These are phyloP conservation scores for Edaphochlamys debaryana DNA, from an alignment of 139 green algal species.

Conservation along the genomic window DNA sequence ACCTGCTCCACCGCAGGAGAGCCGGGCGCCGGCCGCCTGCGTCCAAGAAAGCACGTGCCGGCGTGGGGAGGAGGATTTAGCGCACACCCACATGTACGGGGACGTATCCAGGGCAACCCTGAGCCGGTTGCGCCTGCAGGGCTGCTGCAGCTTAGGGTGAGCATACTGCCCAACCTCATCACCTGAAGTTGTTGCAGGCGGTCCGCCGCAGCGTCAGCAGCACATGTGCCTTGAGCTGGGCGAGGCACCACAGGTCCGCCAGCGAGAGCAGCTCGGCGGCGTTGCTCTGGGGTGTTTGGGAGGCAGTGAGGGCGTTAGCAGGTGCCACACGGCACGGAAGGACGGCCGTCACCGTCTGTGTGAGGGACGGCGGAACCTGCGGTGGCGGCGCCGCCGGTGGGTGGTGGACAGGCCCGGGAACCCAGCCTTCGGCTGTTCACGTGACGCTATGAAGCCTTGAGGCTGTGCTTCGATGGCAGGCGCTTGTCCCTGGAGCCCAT, in stretches of 20 bases:
- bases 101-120: no score
- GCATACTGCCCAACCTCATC: no score
- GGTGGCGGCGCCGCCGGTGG: no score
- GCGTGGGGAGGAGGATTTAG: no score
- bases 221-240: neutral
- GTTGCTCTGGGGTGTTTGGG: neutral
- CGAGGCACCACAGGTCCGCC: constrained; percentile 25
- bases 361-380: neutral
- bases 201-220: neutral
- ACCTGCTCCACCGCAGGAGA: neutral
- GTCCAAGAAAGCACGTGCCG: neutral
- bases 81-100: no score
- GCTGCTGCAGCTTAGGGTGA: no score
- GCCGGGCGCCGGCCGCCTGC: constrained; percentile 12
- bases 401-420: no score
- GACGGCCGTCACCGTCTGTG: neutral
- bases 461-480: no score
- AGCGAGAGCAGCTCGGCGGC: constrained; percentile 35
- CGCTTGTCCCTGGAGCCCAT: no score
- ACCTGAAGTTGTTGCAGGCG: constrained; percentile 28
- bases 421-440: no score
- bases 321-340: neutral
- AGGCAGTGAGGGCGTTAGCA: neutral
- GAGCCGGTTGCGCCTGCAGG: no score
- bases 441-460: no score